Conservation (phyloP, 1,139 yeast genomes). For the Geotrichum armillariae region DNA sequence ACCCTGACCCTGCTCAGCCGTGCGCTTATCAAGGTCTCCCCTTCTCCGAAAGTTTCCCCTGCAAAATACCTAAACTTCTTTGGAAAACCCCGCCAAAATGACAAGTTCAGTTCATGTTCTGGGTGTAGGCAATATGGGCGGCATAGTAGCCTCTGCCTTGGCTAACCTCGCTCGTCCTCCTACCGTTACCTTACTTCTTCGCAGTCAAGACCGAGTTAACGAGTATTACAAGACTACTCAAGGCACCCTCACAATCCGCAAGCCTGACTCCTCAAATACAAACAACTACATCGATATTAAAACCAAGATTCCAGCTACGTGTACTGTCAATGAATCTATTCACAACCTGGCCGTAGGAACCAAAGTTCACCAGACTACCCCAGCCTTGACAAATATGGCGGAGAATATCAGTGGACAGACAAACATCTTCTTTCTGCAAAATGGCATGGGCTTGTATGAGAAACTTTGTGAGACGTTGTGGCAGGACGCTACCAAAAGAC, state of each 20-base stretch:
- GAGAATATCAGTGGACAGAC: slow-evolving; percentile 40
- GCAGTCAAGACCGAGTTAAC: slow-evolving; percentile 43
- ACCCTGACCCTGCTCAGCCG: too few species aligned
- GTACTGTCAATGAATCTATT: slow-evolving; percentile 34
- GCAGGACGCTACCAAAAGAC: slow-evolving; percentile 48
- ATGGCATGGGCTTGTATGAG: slow-evolving; percentile 72
- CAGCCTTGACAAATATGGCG: slow-evolving; percentile 43
- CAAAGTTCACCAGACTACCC: slow-evolving; percentile 57
- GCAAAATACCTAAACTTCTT: too few species aligned
- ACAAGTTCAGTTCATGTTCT: slow-evolving; percentile 28
- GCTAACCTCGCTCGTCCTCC: slow-evolving; percentile 37
- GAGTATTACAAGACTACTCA: slow-evolving; percentile 45
- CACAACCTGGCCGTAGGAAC: slow-evolving; percentile 61
- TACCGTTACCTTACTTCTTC: slow-evolving; percentile 46
- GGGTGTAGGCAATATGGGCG: slow-evolving; percentile 44
- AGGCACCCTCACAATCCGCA: neutral
- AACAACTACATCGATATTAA: neutral
- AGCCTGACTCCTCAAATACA: neutral
- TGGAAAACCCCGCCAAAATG: too few species aligned
- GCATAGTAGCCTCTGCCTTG: slow-evolving; percentile 39
- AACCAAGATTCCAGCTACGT: slow-evolving; percentile 14
- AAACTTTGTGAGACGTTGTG: slow-evolving; percentile 56
- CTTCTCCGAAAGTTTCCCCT: too few species aligned
- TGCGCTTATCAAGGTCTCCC: too few species aligned
- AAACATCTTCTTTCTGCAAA: slow-evolving; percentile 67